Evolutionary conservation across 129 eudicot species (phyloP), one percentile per base, ranked within the genome.

Genomic region (Oenanthe sinensis): DNA sequence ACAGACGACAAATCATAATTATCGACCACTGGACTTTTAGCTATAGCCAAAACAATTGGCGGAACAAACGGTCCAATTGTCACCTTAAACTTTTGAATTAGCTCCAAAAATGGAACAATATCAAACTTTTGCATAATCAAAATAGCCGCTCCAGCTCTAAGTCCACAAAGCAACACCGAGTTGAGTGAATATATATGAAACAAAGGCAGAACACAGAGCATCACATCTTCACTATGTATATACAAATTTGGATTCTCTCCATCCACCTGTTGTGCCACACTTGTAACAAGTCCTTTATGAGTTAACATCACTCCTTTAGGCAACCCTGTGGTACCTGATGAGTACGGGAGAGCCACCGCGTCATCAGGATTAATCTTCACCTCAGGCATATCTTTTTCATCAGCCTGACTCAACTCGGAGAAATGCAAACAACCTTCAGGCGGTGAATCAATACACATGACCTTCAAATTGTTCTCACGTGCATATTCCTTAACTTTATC

Each of bases 271-370:
- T 94, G 98, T 0, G 96, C 98, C 28, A 91, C 96, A 74, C 97
- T 94, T n/a, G 98, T 91, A 17, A 91, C 96, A 4, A 86, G 87
- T 22, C 97, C 96, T 83, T 94, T 91, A 82, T 94, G 98, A 49
- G 97, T 94, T 39, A 94, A 82, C 98, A 94, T 94, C 58, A 94
- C 98, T 20, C 98, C 98, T 84, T 94, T 94, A 2, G 98, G 97
- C 44, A 94, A 75, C 46, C 98, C 98, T 2, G 98, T 94, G 17
- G 98, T 93, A 0, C 98, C 98, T 37, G 98, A 94, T 10, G 98
- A 94, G 77, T 94, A 94, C 72, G 98, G 97, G 2, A 93, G 87
- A 40, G 96, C 97, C 74, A 93, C 98, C 70, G 90, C 96, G 78
- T 93, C 97, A 12, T 93, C 96, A 0, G 98, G 84, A 33, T 79